These are phyloP conservation scores for Salvia splendens DNA, from an alignment of 257 asterid species.

Conservation along the genomic window DNA sequence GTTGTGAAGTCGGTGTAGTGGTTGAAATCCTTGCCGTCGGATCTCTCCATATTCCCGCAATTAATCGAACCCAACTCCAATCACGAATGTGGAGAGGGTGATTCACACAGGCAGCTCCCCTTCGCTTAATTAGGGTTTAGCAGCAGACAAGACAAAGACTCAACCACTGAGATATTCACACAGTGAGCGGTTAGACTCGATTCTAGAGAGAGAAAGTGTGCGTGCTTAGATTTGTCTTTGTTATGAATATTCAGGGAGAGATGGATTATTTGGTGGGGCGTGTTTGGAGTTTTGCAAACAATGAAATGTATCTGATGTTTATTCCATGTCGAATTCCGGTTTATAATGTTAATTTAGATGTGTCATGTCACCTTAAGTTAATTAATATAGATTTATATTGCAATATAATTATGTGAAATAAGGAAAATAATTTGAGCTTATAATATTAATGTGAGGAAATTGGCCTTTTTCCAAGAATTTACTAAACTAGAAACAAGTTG, in stretches of 20 bases:
- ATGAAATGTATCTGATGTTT: not conserved
- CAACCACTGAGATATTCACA: slow-evolving; percentile 35
- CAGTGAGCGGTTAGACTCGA: slow-evolving; percentile 32
- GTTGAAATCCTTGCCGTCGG: slow-evolving; percentile 40
- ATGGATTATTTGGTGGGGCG: not conserved
- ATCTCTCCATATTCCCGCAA: slow-evolving; percentile 47
- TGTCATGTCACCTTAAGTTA: too few relatives aligned
- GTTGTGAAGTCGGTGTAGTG: slow-evolving; percentile 40
- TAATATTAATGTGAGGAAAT: too few relatives aligned
- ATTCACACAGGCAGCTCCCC: slow-evolving; percentile 17
- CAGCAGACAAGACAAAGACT: slow-evolving; percentile 35
- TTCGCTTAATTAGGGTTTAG: slow-evolving; percentile 40
- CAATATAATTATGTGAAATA: too few relatives aligned
- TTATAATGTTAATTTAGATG: too few relatives aligned
- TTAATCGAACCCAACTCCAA: slow-evolving; percentile 25
- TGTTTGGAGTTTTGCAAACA: slow-evolving; percentile 25
- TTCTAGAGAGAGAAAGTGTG: slow-evolving; percentile 2
- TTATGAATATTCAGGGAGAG: not conserved
- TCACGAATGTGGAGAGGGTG: slow-evolving; percentile 9
- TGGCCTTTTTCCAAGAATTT: too few relatives aligned
- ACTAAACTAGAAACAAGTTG: too few relatives aligned
- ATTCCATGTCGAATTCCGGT: not conserved
- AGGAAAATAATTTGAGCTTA: too few relatives aligned
- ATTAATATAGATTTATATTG: too few relatives aligned
- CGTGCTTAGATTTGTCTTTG: not conserved